These are phyloP conservation scores for Colletotrichum sp. DNA, from an alignment of 2,329 filamentous ascomycete species.

Conservation along the genomic window DNA sequence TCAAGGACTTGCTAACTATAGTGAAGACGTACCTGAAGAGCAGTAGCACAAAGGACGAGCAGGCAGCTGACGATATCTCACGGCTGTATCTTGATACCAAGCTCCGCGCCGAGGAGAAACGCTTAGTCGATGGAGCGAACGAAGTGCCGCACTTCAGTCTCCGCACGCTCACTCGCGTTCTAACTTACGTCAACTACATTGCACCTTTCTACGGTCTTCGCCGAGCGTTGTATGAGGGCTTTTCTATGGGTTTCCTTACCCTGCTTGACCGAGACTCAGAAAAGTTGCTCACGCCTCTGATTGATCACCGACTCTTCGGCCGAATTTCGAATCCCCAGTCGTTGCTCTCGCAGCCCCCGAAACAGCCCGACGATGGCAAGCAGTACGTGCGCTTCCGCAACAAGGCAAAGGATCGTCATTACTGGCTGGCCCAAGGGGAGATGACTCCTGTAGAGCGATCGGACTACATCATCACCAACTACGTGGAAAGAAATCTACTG, in stretches of 20 bases:
- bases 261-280: constrained; percentile 85
- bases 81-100: constrained; percentile 90
- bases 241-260: constrained; percentile 97
- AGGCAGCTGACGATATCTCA: constrained; percentile 80
- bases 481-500: constrained; percentile 91
- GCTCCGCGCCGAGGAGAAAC: constrained; percentile 77
- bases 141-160: constrained; percentile 98
- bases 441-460: constrained; percentile 71
- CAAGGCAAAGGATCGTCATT: constrained; percentile 70
- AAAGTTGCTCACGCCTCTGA: constrained; percentile 75
- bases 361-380: constrained; percentile 76
- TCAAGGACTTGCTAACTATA: constrained; percentile 85
- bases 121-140: constrained; percentile 90
- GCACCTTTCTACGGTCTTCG: constrained; percentile 83
- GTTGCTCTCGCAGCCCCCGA: constrained; percentile 79
- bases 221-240: constrained; percentile 89
- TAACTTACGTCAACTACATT: constrained; percentile 88
- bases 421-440: constrained; percentile 85
- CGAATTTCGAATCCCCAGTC: constrained; percentile 72
- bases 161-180: constrained; percentile 86
- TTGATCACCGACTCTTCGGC: constrained; percentile 80
- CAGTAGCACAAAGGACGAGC: constrained; percentile 72
- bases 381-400: constrained; percentile 81
- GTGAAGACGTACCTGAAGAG: constrained; percentile 86
- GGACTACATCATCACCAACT: constrained; percentile 96